These are phyloP conservation scores for Penicillium soppii DNA, from an alignment of 495 filamentous ascomycete genomes.

Conservation along the genomic window DNA sequence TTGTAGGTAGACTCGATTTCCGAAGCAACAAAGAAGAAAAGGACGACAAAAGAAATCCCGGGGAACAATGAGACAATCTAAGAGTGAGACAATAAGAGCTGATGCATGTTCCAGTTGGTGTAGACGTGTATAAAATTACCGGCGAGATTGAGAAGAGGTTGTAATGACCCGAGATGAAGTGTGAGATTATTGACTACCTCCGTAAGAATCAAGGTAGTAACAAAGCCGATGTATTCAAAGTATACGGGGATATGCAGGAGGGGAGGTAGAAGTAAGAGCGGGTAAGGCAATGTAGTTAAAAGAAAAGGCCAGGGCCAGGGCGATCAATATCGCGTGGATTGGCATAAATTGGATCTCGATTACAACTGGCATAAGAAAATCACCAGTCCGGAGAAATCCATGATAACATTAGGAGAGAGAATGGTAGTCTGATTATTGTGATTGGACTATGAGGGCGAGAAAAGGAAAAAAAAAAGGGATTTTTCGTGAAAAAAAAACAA, in stretches of 20 bases:
- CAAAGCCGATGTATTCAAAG: conserved; percentile 8
- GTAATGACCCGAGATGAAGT: conserved; percentile 3
- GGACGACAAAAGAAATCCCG: conserved; percentile 10
- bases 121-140: conserved; percentile 19
- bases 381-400: conserved; percentile 30
- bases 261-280: conserved; percentile 21
- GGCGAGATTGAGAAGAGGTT: not conserved
- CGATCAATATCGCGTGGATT: conserved; percentile 25
- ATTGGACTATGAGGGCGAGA: conserved; percentile 19
- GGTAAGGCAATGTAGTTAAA: conserved; percentile 40
- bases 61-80: conserved; percentile 28
- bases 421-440: conserved; percentile 10
- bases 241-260: conserved; percentile 25
- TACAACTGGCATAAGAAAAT: conserved; percentile 35
- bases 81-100: conserved; percentile 30
- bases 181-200: not conserved
- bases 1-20: conserved; percentile 11
- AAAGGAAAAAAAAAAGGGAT: conserved; percentile 15
- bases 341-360: conserved; percentile 27
- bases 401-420: conserved; percentile 28
- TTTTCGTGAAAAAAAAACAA: too few species aligned
- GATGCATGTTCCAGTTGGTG: conserved; percentile 38
- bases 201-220: conserved; percentile 4
- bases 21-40: conserved; percentile 10
- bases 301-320: conserved; percentile 22